phyloP scores from a whole-genome alignment of 83 land plant species.

The Larix sibirica region DNA sequence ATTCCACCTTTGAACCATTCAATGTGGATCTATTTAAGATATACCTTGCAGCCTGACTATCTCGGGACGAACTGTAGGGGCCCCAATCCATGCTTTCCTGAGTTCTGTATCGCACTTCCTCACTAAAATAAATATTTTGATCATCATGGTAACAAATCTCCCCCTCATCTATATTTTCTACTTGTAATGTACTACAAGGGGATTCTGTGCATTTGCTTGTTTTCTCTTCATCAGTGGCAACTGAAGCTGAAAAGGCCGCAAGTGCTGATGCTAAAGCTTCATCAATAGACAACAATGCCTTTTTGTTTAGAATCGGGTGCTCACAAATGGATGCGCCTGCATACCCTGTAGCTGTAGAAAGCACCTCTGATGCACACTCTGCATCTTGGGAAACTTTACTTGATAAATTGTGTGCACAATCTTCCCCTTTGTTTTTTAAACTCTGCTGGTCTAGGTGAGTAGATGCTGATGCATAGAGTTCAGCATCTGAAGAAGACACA shows the following conservation, averaged over 20 bases:
- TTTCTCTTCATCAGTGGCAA: conserved; percentile 23
- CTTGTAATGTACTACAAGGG: not conserved
- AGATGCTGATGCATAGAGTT: not conserved
- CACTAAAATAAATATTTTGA: not conserved
- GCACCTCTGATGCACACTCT: not conserved
- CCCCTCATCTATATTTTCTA: conserved; percentile 5
- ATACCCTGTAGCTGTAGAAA: not conserved
- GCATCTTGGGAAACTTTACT: not conserved
- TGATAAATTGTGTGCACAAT: not conserved
- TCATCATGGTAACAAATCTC: conserved; percentile 5
- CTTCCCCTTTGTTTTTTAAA: not conserved
- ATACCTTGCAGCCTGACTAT: not conserved
- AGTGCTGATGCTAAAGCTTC: conserved; percentile 68
- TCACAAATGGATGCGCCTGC: not conserved
- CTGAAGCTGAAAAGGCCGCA: conserved; percentile 46
- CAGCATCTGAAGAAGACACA: not conserved
- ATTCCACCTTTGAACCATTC: not conserved
- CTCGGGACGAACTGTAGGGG: not conserved
- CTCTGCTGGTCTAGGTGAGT: not conserved
- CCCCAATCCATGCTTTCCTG: conserved; percentile 10
- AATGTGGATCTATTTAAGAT: not conserved
- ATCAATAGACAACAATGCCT: conserved; percentile 34
- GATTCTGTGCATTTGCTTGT: not conserved
- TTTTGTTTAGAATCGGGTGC: not conserved
- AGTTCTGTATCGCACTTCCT: conserved; percentile 4